Base-by-base conservation (phyloP, 169 alveolate genomes). In the Plasmodium malariae region DNA sequence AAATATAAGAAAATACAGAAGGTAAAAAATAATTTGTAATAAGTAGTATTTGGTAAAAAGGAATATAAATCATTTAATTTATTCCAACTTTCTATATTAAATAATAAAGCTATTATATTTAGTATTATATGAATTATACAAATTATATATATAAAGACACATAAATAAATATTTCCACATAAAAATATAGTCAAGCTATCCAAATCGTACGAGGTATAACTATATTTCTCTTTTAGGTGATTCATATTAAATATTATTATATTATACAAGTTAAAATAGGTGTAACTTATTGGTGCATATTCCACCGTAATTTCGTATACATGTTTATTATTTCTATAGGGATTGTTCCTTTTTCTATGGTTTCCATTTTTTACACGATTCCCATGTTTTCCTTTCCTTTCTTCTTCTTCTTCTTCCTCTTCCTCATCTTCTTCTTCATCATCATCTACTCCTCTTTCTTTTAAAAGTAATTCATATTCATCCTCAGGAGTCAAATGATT, bases 1-100 rank as follows among this genome's bases (percentile, higher is more conserved):
- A 76, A 62, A 76, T 76, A 76, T 43, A 76, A 49, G 3, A 76
- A 76, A 26, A 76, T 76, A 21, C 59, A 76, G 12, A 45, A n/a
- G 32, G 14, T 40, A 21, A 30, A 76, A 11, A 63, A 14, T 1
- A 76, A 24, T 30, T 76, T 76, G 9, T 62, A 60, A 60, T 40
- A 28, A 6, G 62, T 24, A 32, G 57, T 17, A 28, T 12, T 24
- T 7, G 74, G 17, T 6, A 28, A 21, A 67, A 62, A 60, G 34
- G 67, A 43, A 60, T 76, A 76, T 45, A 76, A 30, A 4, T 14
- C 6, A 30, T 37, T 76, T 36, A 60, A 24, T 0, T 26, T 6
- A n/a, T 28, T 45, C 89, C 89, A 76, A 7, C 49, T 40, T 28
- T 45, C 43, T 67, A 24, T 62, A 34, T 76, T 76, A 0, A 60